Evolutionary conservation across 768 basidiomycete species (phyloP).

Genomic region (Amanita muscaria): DNA sequence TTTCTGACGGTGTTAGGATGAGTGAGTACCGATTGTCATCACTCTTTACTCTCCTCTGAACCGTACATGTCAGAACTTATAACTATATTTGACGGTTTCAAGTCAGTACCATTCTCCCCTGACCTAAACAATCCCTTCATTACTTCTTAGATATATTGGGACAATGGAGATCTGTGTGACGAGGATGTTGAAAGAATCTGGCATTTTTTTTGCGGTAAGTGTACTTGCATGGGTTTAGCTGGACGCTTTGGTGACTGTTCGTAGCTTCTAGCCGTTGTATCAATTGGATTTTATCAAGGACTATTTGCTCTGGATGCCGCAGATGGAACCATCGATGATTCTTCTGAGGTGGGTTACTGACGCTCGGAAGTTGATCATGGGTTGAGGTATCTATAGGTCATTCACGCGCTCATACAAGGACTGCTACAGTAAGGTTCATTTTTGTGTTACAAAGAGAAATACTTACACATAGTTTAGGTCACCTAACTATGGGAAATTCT

Average conservation of each 20-base stretch:
- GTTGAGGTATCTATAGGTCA: slow-evolving; percentile 32
- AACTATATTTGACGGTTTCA: slow-evolving; percentile 75
- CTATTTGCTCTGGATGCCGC: slow-evolving; percentile 88
- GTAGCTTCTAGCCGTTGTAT: slow-evolving; percentile 75
- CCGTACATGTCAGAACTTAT: slow-evolving; percentile 46
- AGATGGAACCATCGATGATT: slow-evolving; percentile 61
- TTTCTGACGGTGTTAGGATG: slow-evolving; percentile 46
- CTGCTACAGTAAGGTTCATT: slow-evolving; percentile 55
- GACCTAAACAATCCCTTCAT: neutral
- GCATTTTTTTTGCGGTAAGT: slow-evolving; percentile 82
- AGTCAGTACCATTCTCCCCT: slow-evolving; percentile 33
- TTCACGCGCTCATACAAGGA: slow-evolving; percentile 71
- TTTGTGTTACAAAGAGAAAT: slow-evolving; percentile 1
- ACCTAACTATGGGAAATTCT: slow-evolving; percentile 57
- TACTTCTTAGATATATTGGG: slow-evolving; percentile 58
- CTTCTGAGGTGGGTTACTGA: slow-evolving; percentile 31
- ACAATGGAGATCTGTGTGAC: slow-evolving; percentile 92
- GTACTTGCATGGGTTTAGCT: too few species aligned
- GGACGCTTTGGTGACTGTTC: slow-evolving; percentile 7
- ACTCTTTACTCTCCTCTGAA: neutral
- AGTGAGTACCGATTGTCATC: slow-evolving; percentile 46
- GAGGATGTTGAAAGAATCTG: slow-evolving; percentile 88
- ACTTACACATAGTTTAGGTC: slow-evolving; percentile 36
- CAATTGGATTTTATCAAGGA: slow-evolving; percentile 78
- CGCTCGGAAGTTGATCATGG: neutral